These are phyloP conservation scores for Monosporozyma solicola DNA, from an alignment of 805 yeast species.

Conservation along the genomic window DNA sequence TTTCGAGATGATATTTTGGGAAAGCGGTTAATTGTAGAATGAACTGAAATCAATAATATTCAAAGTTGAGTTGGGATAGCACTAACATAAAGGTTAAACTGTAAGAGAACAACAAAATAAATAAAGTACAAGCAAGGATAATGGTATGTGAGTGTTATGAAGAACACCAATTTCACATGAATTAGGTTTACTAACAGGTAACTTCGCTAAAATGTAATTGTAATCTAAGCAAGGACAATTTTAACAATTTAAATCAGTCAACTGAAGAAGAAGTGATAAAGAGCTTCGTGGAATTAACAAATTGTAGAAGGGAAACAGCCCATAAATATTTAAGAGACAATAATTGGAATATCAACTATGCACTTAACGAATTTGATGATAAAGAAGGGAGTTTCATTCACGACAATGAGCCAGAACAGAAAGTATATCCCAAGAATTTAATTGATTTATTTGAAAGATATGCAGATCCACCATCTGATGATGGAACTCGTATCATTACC, in stretches of 20 bases:
- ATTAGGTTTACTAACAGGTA: not conserved
- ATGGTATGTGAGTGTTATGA: not conserved
- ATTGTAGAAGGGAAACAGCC: slow-evolving; percentile 14
- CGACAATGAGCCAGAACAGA: not conserved
- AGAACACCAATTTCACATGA: not conserved
- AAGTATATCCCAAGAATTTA: slow-evolving; percentile 14
- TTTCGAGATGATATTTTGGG: not conserved
- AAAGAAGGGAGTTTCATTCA: slow-evolving; percentile 17
- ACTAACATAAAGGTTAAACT: not conserved
- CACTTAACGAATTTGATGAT: slow-evolving; percentile 28
- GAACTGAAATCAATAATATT: not conserved
- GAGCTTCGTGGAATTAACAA: slow-evolving; percentile 19
- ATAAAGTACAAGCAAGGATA: not conserved
- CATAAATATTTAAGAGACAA: slow-evolving; percentile 18
- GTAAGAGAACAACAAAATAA: not conserved
- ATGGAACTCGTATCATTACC: slow-evolving; percentile 40
- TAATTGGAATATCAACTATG: slow-evolving; percentile 24
- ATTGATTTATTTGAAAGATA: slow-evolving; percentile 14
- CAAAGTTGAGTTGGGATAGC: not conserved
- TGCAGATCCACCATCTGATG: slow-evolving; percentile 8
- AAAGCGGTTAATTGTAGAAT: not conserved
- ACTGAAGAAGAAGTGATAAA: slow-evolving; percentile 7
- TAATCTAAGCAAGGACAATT: not conserved
- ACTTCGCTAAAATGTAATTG: not conserved
- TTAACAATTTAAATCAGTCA: not conserved